phyloP scores from a whole-genome alignment of 345 rosid species.

The rapeseed (Brassica napus) region DNA sequence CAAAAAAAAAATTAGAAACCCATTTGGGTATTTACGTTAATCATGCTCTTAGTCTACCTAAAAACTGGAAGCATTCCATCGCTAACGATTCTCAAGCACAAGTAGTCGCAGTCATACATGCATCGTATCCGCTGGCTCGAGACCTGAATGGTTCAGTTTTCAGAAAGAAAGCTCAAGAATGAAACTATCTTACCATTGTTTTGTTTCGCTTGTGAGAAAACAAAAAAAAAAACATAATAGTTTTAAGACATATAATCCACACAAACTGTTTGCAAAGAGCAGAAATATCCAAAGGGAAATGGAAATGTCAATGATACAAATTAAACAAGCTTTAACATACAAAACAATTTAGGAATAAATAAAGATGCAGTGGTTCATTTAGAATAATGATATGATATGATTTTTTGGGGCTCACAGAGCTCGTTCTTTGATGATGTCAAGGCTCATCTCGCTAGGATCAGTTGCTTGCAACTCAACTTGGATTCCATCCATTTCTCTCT shows the following conservation, averaged over 20 bases:
- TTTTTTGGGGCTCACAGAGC: conserved; percentile 27
- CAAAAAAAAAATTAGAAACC: too few relatives aligned
- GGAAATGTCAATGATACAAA: neutral
- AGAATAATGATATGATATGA: neutral
- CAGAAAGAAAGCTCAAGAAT: neutral
- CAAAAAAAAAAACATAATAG: neutral
- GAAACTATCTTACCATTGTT: neutral
- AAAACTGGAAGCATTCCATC: neutral
- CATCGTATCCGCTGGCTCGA: neutral
- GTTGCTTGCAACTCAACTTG: conserved; percentile 77
- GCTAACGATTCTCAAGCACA: neutral
- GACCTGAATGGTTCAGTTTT: neutral
- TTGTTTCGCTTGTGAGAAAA: neutral
- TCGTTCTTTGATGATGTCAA: conserved; percentile 64
- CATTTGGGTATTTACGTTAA: too few relatives aligned
- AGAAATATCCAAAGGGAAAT: neutral
- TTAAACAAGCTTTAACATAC: neutral
- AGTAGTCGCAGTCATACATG: neutral
- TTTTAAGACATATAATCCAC: conserved; percentile 21
- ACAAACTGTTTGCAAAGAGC: conserved; percentile 11
- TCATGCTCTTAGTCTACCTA: neutral
- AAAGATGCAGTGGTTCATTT: neutral
- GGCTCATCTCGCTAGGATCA: conserved; percentile 77
- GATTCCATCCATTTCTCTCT: conserved; percentile 70
- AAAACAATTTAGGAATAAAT: neutral